phyloP scores from a whole-genome alignment of 768 basidiomycete genomes.

The Sarcomyxa edulis region DNA sequence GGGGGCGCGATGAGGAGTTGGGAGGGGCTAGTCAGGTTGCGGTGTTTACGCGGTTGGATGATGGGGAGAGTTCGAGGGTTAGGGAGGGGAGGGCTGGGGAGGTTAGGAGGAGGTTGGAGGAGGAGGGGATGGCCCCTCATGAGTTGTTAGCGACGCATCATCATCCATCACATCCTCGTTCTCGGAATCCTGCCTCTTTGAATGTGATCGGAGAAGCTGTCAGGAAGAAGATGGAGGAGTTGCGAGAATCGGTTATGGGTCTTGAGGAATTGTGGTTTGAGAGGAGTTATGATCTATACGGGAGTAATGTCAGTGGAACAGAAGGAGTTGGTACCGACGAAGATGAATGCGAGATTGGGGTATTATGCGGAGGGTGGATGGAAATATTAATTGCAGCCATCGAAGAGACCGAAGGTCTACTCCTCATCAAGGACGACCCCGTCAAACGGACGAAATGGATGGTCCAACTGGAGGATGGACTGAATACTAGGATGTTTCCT shows the following conservation, averaged over 20 bases:
- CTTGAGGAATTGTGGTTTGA: constrained; percentile 50
- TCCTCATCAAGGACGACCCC: constrained; percentile 30
- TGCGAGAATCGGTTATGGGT: constrained; percentile 41
- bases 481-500: constrained; percentile 6
- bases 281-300: no score
- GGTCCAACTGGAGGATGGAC: constrained; percentile 39
- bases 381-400: constrained; percentile 46
- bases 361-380: constrained; percentile 57
- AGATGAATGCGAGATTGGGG: constrained; percentile 40
- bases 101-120: constrained; percentile 23
- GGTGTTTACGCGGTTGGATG: constrained; percentile 48
- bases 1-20: constrained; percentile 61
- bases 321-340: no score
- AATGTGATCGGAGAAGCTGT: constrained; percentile 45
- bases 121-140: constrained; percentile 30
- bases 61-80: constrained; percentile 14
- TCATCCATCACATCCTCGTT: constrained; percentile 46
- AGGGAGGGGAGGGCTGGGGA: constrained; percentile 20
- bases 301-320: no score
- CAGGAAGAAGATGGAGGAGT: constrained; percentile 48
- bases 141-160: constrained; percentile 38
- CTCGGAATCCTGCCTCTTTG: constrained; percentile 36
- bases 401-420: constrained; percentile 33
- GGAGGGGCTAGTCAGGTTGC: constrained; percentile 69
- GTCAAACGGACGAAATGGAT: constrained; percentile 32